Evolutionary conservation across 306 rosid genomes (phyloP), one percentile per base, ranked within the genome.

Genomic region (Sphenostylis stenocarpa): DNA sequence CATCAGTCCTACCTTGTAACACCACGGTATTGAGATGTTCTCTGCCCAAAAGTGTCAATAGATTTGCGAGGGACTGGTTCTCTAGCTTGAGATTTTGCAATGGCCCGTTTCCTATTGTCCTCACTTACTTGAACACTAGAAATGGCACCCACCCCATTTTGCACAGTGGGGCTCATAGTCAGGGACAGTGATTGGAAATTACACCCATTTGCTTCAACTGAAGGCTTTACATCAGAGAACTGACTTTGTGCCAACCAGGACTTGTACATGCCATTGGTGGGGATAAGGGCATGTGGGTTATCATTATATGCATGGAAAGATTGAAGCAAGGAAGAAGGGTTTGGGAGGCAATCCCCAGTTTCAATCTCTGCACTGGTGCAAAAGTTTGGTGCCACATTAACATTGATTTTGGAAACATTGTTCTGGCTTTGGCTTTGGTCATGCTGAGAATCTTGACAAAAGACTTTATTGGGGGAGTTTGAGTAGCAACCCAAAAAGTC

Each of bases 21-120:
- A 39, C 99, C 99, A 24, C 98, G 96, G 64, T 83, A 95, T 83
- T 95, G 99, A 75, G 99, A 95, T 33, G 99, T 95, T 81, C 98
- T 88, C 81, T 95, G 99, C 23, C 99, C 99, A 77, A 95, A 95
- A 44, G 97, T 95, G 77, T 95, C 98, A 41, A 95, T 86, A 21
- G 98, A 92, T 80, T 95, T 95, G 45, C 99, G 88, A 51, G 99
- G 88, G 60, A 91, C 87, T 1, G 97, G 87, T 83, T 92, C 97
- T 85, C 85, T 91, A 16, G 72, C 77, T 4, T 78, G 48, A 75
- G 89, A 73, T 87, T 88, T 92, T 21, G 86, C 62, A 48, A 80
- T 45, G 0, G 91, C 82, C 24, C 98, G 66, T 84, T 95, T 95
- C 36, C 97, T 76, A 75, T 67, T 79, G 31, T 91, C 88, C 29